A percentile compares a stretch with the other conserved stretches of the same genome.
Conservation (phyloP, 2,329 filamentous ascomycete genomes). For the Fusarium haematococcum region DNA sequence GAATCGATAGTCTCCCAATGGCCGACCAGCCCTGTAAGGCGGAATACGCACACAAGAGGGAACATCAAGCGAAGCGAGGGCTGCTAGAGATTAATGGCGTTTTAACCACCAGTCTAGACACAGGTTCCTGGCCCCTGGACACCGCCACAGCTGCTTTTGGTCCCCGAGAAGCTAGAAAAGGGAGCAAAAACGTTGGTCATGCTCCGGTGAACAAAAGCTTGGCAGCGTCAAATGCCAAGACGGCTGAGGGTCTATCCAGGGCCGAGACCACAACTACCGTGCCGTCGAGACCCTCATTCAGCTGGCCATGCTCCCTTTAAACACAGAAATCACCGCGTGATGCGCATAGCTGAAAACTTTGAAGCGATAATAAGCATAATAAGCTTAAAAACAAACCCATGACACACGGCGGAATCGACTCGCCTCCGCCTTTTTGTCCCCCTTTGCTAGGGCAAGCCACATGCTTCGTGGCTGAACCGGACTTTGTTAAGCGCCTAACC, state of each 20-base stretch:
- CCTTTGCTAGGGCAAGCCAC: neutral
- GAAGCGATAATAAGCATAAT: neutral
- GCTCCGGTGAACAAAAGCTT: neutral
- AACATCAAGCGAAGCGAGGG: neutral
- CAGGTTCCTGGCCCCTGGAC: neutral
- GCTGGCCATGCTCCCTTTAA: neutral
- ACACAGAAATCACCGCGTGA: neutral
- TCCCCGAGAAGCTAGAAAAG: neutral
- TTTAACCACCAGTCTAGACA: neutral
- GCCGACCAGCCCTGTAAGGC: neutral
- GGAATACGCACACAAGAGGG: neutral
- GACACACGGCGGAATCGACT: neutral
- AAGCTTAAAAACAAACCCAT: neutral
- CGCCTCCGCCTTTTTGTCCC: neutral
- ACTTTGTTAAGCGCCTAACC: neutral
- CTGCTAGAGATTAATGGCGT: neutral
- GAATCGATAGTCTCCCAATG: neutral
- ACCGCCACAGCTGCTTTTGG: neutral
- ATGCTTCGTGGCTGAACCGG: neutral
- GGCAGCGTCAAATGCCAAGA: neutral
- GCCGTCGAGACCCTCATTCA: neutral
- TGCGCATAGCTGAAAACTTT: neutral
- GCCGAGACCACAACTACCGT: neutral
- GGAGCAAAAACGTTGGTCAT: neutral
- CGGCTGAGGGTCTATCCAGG: neutral